A percentile compares a stretch with the other conserved stretches of the same genome.
phyloP scores from a whole-genome alignment of 1,284 basidiomycete genomes.

The Dichomitus squalens region DNA sequence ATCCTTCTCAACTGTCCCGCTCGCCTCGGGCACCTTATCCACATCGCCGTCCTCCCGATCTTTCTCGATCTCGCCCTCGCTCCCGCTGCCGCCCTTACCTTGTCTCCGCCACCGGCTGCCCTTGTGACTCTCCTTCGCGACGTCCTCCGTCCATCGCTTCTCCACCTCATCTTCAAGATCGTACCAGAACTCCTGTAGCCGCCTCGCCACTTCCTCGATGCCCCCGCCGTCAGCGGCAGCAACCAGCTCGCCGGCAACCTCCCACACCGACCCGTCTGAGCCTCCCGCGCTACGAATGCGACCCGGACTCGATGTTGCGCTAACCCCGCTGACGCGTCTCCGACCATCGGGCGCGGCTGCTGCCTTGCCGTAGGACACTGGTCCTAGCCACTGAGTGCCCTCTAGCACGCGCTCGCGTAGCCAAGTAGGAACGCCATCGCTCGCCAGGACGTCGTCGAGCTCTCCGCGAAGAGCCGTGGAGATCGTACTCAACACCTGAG shows the following conservation, averaged over 20 bases:
- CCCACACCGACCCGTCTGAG: constrained; percentile 31
- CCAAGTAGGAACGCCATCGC: constrained; percentile 53
- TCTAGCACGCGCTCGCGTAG: constrained; percentile 64
- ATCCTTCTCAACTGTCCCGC: constrained; percentile 35
- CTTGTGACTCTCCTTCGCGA: constrained; percentile 15
- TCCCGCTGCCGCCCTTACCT: constrained; percentile 19
- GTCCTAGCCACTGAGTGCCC: constrained; percentile 42
- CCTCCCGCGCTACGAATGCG: constrained; percentile 4
- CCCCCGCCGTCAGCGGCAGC: constrained; percentile 17
- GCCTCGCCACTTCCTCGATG: constrained; percentile 53
- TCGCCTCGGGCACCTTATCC: constrained; percentile 29
- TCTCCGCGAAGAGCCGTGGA: constrained; percentile 60
- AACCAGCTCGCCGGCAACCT: constrained; percentile 34
- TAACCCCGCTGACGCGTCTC: constrained; percentile 35
- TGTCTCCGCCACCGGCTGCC: constrained; percentile 28
- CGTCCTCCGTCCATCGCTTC: constrained; percentile 28
- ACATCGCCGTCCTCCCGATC: constrained; percentile 25
- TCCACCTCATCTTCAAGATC: constrained; percentile 57
- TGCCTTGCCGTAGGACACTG: constrained; percentile 16
- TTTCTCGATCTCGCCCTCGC: constrained; percentile 27
- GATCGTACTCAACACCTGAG: constrained; percentile 62
- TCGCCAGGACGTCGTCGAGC: constrained; percentile 51
- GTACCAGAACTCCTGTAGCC: constrained; percentile 78
- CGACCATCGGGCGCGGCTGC: constrained; percentile 1
- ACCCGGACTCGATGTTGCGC: constrained; percentile 47